A percentile compares a stretch with the other conserved stretches of the same genome.
Conservation (phyloP, 768 basidiomycete species). For the Austroboletus festivus region DNA sequence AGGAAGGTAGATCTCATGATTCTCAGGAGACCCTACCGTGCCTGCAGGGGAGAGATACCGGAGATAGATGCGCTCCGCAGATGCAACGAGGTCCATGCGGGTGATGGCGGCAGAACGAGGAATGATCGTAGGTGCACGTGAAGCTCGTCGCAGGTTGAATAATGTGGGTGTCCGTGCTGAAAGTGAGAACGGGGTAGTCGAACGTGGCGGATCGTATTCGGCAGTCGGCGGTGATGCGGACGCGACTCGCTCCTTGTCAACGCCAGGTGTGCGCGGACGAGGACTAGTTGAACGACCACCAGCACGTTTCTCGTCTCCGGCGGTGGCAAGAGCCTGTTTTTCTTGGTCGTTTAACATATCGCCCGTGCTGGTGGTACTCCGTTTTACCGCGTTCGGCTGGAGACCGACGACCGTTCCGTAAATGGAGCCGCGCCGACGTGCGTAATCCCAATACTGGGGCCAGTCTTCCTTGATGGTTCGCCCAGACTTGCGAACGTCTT, state of each 20-base stretch:
- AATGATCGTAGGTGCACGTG: conserved; percentile 91
- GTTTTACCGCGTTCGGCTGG: conserved; percentile 58
- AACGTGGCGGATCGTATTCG: conserved; percentile 53
- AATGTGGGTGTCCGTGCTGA: conserved; percentile 73
- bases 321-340: conserved; percentile 55
- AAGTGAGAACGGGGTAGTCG: conserved; percentile 77
- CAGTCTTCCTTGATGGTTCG: conserved; percentile 93
- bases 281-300: conserved; percentile 61
- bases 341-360: conserved; percentile 71
- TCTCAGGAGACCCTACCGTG: conserved; percentile 75
- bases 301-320: conserved; percentile 42
- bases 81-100: conserved; percentile 83
- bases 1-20: conserved; percentile 97
- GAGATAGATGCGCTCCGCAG: conserved; percentile 94
- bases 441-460: conserved; percentile 98
- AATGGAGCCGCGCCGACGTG: conserved; percentile 86
- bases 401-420: conserved; percentile 88
- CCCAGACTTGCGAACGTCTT: conserved; percentile 95
- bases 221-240: conserved; percentile 47
- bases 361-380: conserved; percentile 79
- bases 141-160: conserved; percentile 73
- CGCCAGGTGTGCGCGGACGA: conserved; percentile 40
- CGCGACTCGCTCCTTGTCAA: conserved; percentile 37
- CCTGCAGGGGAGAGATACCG: conserved; percentile 87
- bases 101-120: conserved; percentile 88